Evolutionary conservation across 257 asterid species (phyloP), one percentile per base, ranked within the genome.

Genomic region (Capsicum baccatum): DNA sequence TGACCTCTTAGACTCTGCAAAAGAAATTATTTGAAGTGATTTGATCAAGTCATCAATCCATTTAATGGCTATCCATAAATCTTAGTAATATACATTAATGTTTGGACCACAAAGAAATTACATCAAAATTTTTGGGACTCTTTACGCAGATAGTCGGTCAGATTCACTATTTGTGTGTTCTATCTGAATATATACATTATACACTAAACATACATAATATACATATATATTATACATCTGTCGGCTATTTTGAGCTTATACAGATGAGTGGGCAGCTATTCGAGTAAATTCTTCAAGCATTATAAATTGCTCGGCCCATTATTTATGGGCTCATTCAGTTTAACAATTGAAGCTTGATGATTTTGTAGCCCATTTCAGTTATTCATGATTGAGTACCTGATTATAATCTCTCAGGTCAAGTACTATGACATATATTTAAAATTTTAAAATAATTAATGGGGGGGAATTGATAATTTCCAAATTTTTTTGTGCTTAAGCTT

Each of bases 341-440:
- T 47, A 69, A 19, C 39, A 47, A 39, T 39, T 39, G 42, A 39
- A 39, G 19, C 6, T 44, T 44, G 56, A 42, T 70, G 37, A 9
- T 8, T 74, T 74, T 50, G 6, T 74, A 74, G 19, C 62, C 60
- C 81, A 21, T 50, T 19, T 74, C 44, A 74, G 80, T 50, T 74
- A n/a, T 50, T 50, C 19, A 74, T 6, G 80, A 44, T 26, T 3
- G 44, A 63, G 44, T 8, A 63, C 39, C 59, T 55, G 6, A 2
- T 58, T 58, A 17, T 60, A n/a, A 60, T 60, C 12, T 63, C 14
- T 21, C 70, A 10, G 21, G 42, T 63, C 70, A 21, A 62, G 42
- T 63, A 63, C 42, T 10, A 63, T 63, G 8, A 26, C 42, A 5
- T 39, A 33, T 26, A 3, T 33, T 68, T 39, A 63, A 37, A 15